Evolutionary conservation across 2,329 filamentous ascomycete species (phyloP).

Genomic region (Fusarium lateritium): DNA sequence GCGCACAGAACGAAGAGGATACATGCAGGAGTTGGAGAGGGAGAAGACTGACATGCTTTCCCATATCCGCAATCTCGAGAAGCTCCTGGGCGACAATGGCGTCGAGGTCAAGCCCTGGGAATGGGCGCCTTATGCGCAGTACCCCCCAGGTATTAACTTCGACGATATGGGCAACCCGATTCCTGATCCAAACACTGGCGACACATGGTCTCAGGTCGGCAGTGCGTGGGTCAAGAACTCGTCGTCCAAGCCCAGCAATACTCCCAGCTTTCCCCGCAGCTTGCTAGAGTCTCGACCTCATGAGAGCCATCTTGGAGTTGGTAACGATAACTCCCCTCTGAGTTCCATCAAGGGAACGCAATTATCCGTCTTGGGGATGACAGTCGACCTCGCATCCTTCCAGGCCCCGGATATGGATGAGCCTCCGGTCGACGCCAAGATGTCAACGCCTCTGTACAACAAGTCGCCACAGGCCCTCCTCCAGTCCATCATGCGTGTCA

Average conservation of each 20-base stretch:
- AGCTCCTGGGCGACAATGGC: conserved; percentile 72
- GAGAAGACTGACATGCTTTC: conserved; percentile 77
- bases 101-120: conserved; percentile 71
- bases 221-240: conserved; percentile 56
- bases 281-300: conserved; percentile 61
- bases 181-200: conserved; percentile 43
- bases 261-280: conserved; percentile 52
- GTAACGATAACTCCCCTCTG: conserved; percentile 73
- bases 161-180: conserved; percentile 48
- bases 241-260: conserved; percentile 38
- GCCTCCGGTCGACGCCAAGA: conserved; percentile 55
- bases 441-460: conserved; percentile 69
- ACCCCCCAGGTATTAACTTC: conserved; percentile 45
- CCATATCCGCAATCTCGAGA: conserved; percentile 78
- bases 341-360: conserved; percentile 83
- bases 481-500: conserved; percentile 73
- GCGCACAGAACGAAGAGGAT: conserved; percentile 82
- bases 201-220: conserved; percentile 53
- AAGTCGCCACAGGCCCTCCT: conserved; percentile 81
- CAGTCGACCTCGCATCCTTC: conserved; percentile 83
- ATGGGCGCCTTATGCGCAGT: conserved; percentile 51
- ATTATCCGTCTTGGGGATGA: conserved; percentile 83
- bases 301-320: conserved; percentile 77
- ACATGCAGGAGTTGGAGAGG: conserved; percentile 81
- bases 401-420: conserved; percentile 77